phyloP scores from a whole-genome alignment of 2,329 filamentous ascomycete species.

The Nigrospora oryzae region DNA sequence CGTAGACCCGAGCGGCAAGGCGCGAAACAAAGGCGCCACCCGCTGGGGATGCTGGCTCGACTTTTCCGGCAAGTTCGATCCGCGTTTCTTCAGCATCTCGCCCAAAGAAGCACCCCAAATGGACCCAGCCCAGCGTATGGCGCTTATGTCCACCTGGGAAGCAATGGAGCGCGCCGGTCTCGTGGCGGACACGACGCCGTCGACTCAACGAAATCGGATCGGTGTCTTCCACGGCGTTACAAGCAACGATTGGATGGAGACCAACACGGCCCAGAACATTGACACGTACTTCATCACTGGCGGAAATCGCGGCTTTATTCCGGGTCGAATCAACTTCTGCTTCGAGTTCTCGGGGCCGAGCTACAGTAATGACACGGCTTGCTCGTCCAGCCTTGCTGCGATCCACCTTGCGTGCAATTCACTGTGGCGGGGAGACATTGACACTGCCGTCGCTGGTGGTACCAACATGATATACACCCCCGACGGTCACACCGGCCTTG shows the following conservation, averaged over 20 bases:
- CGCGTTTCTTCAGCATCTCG: constrained; percentile 5
- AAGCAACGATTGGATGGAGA: constrained; percentile 69
- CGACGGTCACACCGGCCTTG: no score
- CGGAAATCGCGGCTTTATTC: constrained; percentile 30
- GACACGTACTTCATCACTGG: constrained; percentile 46
- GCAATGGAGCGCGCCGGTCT: no score
- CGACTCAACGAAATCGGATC: constrained; percentile 43
- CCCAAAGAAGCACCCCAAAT: constrained; percentile 37
- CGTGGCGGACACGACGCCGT: constrained; percentile 52
- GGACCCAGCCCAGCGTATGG: constrained; percentile 35
- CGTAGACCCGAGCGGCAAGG: constrained; percentile 49
- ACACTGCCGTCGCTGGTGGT: no score
- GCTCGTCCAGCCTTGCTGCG: constrained; percentile 65
- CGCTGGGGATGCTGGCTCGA: constrained; percentile 8
- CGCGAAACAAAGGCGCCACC: constrained; percentile 7
- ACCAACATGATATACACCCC: no score
- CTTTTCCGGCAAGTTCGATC: constrained; percentile 3
- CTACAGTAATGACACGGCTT: constrained; percentile 69
- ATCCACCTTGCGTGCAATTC: constrained; percentile 36
- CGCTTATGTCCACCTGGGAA: no score
- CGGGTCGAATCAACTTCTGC: constrained; percentile 64
- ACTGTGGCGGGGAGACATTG: no score
- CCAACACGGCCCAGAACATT: constrained; percentile 64
- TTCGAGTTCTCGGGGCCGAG: constrained; percentile 70
- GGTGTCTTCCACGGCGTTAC: constrained; percentile 70